phyloP scores from a whole-genome alignment of 2,329 filamentous ascomycete species.

The Aspergillus quadricinctus region DNA sequence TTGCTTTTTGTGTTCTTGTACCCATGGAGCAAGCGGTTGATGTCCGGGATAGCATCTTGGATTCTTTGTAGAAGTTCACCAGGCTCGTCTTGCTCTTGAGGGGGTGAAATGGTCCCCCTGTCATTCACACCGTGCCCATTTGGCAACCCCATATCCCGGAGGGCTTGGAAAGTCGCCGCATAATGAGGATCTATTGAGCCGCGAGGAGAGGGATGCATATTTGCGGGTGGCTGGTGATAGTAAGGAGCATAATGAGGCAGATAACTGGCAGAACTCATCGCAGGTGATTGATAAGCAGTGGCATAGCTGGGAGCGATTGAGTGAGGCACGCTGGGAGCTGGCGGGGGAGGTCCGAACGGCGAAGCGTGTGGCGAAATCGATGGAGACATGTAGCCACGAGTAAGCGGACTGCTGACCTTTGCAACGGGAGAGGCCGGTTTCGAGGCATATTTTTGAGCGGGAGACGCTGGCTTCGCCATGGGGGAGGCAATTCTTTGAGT shows the following conservation, averaged over 20 bases:
- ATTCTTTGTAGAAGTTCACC: conserved; percentile 42
- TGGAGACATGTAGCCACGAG: conserved; percentile 35
- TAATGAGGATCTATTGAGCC: conserved; percentile 29
- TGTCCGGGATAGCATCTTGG: conserved; percentile 44
- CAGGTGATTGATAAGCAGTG: conserved; percentile 32
- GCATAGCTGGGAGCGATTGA: conserved; percentile 25
- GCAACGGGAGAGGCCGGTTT: conserved; percentile 25
- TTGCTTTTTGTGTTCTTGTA: conserved; percentile 51
- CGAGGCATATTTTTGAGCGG: conserved; percentile 12
- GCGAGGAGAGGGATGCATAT: conserved; percentile 25
- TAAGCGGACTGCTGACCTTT: conserved; percentile 34
- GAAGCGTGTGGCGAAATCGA: conserved; percentile 31
- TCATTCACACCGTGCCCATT: conserved; percentile 18
- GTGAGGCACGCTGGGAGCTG: conserved; percentile 18
- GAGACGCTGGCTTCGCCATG: conserved; percentile 4
- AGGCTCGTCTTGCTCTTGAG: conserved; percentile 31
- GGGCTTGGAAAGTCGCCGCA: conserved; percentile 27
- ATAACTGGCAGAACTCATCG: conserved; percentile 31
- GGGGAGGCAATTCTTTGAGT: conserved; percentile 8
- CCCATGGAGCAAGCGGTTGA: conserved; percentile 40
- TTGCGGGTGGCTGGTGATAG: conserved; percentile 24
- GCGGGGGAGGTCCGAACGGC: conserved; percentile 21
- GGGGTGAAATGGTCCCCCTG: conserved; percentile 28
- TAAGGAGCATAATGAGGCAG: conserved; percentile 30
- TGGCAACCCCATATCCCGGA: conserved; percentile 23